These are phyloP conservation scores for Paecilomyces dactylethromorphus DNA, from an alignment of 2,329 filamentous ascomycete genomes.

Conservation along the genomic window DNA sequence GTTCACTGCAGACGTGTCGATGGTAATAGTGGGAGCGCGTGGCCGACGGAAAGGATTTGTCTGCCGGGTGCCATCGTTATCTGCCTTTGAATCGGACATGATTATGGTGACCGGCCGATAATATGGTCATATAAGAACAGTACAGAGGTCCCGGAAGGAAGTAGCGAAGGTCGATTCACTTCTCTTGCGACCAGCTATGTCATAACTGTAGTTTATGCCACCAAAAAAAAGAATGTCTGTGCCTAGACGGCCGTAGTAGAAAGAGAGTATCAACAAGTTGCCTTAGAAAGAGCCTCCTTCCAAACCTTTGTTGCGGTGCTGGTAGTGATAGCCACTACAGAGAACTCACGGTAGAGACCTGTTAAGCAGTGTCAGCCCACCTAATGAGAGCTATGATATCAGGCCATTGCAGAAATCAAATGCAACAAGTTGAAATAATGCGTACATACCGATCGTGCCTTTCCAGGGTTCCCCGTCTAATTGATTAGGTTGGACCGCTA, in stretches of 20 bases:
- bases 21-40: constrained; percentile 50
- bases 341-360: background rate
- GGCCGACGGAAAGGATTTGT: constrained; percentile 32
- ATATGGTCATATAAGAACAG: background rate
- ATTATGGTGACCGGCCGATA: constrained; percentile 5
- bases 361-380: background rate
- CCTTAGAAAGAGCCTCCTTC: background rate
- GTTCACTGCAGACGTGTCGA: constrained; percentile 50
- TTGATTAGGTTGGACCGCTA: background rate
- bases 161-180: background rate
- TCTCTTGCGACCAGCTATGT: background rate
- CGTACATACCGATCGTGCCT: background rate
- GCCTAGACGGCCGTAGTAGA: background rate
- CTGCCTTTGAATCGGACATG: constrained; percentile 24
- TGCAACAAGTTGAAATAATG: background rate
- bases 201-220: background rate
- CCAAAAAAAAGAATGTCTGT: background rate
- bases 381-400: background rate
- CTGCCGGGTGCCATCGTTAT: constrained; percentile 20
- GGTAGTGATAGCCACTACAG: background rate
- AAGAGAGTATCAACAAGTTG: background rate
- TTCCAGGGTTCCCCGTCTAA: background rate
- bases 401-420: background rate
- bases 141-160: background rate
- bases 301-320: background rate